These are phyloP conservation scores for Dryadomyces sulphureus DNA, from an alignment of 2,329 filamentous ascomycete genomes.

Conservation along the genomic window DNA sequence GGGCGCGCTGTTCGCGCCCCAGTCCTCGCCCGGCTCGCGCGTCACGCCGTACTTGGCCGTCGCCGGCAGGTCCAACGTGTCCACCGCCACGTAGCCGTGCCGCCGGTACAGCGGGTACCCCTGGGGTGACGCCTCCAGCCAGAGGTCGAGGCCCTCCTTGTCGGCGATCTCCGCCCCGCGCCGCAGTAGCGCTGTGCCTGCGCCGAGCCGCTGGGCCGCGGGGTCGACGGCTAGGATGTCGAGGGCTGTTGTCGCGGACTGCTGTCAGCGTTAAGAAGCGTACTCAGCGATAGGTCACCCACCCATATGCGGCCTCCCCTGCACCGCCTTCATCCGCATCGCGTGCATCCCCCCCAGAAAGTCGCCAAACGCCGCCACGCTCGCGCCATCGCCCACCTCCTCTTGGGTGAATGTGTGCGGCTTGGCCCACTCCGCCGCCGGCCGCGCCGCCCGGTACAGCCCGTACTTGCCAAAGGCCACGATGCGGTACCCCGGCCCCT, in stretches of 20 bases:
- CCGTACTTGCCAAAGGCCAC: constrained; percentile 17
- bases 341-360: constrained; percentile 14
- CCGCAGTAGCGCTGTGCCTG: constrained; percentile 14
- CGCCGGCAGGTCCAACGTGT: constrained; percentile 13
- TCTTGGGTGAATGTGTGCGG: constrained; percentile 7
- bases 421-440: constrained; percentile 15
- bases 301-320: constrained; percentile 15
- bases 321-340: constrained; percentile 8
- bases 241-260: no score
- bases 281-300: constrained; percentile 3
- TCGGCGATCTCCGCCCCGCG: constrained; percentile 16
- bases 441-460: constrained; percentile 10
- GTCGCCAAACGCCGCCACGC: constrained; percentile 11
- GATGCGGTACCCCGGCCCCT: constrained; percentile 10
- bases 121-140: constrained; percentile 15
- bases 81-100: constrained; percentile 15
- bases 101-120: constrained; percentile 16
- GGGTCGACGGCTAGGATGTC: constrained; percentile 13
- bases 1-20: constrained; percentile 13
- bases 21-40: constrained; percentile 12
- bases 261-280: not conserved
- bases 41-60: constrained; percentile 10
- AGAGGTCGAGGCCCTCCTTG: constrained; percentile 11
- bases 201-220: constrained; percentile 13
- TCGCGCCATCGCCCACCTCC: constrained; percentile 12